Percentiles rank a stretch among this genome's conserved stretches.
Conservation (phyloP, 805 yeast genomes). For the Yarrowia deformans region DNA sequence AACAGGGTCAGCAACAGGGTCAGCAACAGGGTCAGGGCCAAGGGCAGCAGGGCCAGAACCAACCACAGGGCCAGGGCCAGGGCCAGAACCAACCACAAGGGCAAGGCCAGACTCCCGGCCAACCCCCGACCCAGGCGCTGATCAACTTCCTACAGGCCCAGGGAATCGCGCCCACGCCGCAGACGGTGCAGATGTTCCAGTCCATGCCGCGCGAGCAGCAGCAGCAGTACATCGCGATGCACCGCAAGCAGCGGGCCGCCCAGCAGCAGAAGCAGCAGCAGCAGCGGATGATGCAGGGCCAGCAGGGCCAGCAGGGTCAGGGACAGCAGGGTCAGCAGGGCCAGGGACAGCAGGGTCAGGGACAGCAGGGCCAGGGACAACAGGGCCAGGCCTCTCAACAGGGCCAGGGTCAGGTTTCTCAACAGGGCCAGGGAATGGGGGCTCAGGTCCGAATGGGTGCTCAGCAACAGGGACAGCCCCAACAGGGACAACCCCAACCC, state of each 20-base stretch:
- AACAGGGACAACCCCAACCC: no score
- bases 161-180: conserved; percentile 34
- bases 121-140: conserved; percentile 4
- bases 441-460: no score
- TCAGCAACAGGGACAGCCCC: no score
- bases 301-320: conserved; percentile 44
- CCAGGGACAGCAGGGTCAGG: conserved; percentile 42
- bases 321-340: conserved; percentile 42
- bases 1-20: conserved; percentile 16
- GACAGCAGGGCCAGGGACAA: conserved; percentile 26
- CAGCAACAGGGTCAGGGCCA: background rate
- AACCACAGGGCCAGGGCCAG: conserved; percentile 1
- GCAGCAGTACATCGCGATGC: conserved; percentile 41
- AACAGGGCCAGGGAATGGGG: no score
- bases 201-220: conserved; percentile 45
- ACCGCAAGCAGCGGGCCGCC: conserved; percentile 42
- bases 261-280: conserved; percentile 43
- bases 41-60: background rate
- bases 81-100: conserved; percentile 42
- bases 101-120: conserved; percentile 8
- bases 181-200: conserved; percentile 40
- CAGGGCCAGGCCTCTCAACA: conserved; percentile 43
- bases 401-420: no score
- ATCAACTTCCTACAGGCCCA: conserved; percentile 38
- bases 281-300: conserved; percentile 46